Base-by-base conservation (phyloP, 2,329 filamentous ascomycete species). In the Blastomyces parvus region DNA sequence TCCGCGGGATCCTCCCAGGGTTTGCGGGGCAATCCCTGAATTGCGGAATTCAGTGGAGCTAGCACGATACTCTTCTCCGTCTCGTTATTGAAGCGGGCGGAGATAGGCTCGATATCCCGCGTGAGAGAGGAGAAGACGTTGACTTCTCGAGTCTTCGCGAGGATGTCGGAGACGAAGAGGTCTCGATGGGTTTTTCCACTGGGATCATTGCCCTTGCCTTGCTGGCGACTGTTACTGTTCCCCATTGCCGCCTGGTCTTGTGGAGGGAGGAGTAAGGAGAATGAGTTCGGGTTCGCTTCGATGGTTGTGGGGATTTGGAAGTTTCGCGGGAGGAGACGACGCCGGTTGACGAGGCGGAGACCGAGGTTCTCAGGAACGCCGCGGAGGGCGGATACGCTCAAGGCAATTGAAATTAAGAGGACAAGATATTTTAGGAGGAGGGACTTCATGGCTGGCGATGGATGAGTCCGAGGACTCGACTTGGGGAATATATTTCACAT, bases 91-190 rank as follows among this genome's bases (percentile, higher is more conserved):
- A 64, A 48, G 67, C 65, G 36, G 72, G 69, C 62, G 72, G 70
- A 66, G 59, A 27, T 70, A 63, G 44, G 64, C 66, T 63, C 62
- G 36, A 59, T 59, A 42, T 59, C 56, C 64, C 91, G 85, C 6
- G 88, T 87, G 70, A 96, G 86, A 55, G 86, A 86, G 38, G 90
- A 88, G 76, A 96, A 97, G 69, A 92, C 87, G 67, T 90, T 91
- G 72, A 96, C 89, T 65, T 81, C 83, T 68, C 89, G 86, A 62
- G 90, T 86, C 67, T 87, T 87, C 48, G 89, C 88, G 68, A 97
- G 87, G 44, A 96, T 87, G 75, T 97, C 93, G 52, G 88, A 88
- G 63, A 97, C 11, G 63, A 62, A 13, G 64, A 64, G 52, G 69
- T 14, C 7, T 27, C 40, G 8, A 30, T 46, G 38, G 3, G 9